A percentile compares a stretch with the other conserved stretches of the same genome.
These are phyloP conservation scores for Pachysandra terminalis DNA, from an alignment of 164 flowering plant genomes.

Conservation along the genomic window DNA sequence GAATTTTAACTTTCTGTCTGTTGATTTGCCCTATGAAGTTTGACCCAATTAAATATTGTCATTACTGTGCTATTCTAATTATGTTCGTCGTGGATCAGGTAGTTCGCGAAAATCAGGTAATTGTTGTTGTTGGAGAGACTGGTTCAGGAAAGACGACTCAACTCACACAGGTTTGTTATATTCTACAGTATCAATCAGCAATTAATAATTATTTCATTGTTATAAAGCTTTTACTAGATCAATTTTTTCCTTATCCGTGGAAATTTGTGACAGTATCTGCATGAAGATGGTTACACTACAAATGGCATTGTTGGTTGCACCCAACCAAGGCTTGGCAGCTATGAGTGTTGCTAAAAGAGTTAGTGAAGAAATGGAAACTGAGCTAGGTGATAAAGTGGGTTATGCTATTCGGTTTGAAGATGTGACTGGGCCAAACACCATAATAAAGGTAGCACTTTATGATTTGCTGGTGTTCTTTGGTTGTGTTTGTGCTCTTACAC, in stretches of 20 bases:
- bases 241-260: conserved; percentile 8
- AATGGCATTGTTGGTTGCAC: conserved; percentile 91
- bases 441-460: conserved; percentile 63
- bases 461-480: not conserved
- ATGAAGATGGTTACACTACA: conserved; percentile 84
- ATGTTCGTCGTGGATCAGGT: conserved; percentile 37
- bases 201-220: not conserved
- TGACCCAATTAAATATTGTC: not conserved
- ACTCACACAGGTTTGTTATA: conserved; percentile 71
- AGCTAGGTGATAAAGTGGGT: conserved; percentile 87
- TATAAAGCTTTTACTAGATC: not conserved
- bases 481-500: not conserved
- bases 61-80: not conserved
- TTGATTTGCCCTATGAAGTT: not conserved
- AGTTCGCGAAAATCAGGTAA: conserved; percentile 89
- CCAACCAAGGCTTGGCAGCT: conserved; percentile 98
- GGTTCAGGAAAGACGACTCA: conserved; percentile 99
- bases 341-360: conserved; percentile 99
- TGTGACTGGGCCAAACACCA: conserved; percentile 81
- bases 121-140: conserved; percentile 96
- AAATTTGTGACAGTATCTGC: conserved; percentile 64
- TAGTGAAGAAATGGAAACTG: conserved; percentile 99
- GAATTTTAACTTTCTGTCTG: not conserved
- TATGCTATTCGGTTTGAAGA: conserved; percentile 98
- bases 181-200: not conserved